phyloP scores from a whole-genome alignment of 257 asterid species.

The Nicotiana knightiana region DNA sequence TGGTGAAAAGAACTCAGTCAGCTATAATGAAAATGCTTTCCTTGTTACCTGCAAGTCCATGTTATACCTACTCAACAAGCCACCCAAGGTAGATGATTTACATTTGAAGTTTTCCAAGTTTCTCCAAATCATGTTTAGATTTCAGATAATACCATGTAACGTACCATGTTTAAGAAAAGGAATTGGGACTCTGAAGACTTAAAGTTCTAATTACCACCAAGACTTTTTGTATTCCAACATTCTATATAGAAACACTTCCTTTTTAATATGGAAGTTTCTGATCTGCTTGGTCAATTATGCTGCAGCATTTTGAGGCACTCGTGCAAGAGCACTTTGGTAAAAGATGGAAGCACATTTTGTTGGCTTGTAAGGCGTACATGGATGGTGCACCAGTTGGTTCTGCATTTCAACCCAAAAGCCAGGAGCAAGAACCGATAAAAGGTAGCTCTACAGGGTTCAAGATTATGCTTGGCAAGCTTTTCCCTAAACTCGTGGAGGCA shows the following conservation, averaged over 20 bases:
- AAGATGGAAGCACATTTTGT: conserved; percentile 44
- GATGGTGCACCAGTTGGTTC: conserved; percentile 70
- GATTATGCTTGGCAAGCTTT: conserved; percentile 75
- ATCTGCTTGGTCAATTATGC: conserved; percentile 1
- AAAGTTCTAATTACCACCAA: background rate
- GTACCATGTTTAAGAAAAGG: background rate
- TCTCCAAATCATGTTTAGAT: background rate
- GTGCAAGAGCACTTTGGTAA: conserved; percentile 66
- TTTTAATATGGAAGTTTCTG: background rate
- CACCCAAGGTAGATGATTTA: conserved; percentile 61
- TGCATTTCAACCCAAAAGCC: conserved; percentile 25
- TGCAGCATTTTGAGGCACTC: conserved; percentile 86
- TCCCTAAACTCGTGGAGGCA: conserved; percentile 66
- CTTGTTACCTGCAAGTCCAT: conserved; percentile 87
- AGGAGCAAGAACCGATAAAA: conserved; percentile 30
- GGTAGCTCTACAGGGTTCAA: conserved; percentile 86
- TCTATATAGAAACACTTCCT: background rate
- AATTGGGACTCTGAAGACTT: background rate
- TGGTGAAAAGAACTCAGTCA: conserved; percentile 81
- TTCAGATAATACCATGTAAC: background rate
- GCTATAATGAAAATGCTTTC: conserved; percentile 89
- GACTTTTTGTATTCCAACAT: background rate
- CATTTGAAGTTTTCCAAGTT: background rate
- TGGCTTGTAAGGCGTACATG: conserved; percentile 73
- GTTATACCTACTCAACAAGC: conserved; percentile 66